phyloP scores from a whole-genome alignment of 2,329 filamentous ascomycete genomes.

The Emericellopsis cladophorae region DNA sequence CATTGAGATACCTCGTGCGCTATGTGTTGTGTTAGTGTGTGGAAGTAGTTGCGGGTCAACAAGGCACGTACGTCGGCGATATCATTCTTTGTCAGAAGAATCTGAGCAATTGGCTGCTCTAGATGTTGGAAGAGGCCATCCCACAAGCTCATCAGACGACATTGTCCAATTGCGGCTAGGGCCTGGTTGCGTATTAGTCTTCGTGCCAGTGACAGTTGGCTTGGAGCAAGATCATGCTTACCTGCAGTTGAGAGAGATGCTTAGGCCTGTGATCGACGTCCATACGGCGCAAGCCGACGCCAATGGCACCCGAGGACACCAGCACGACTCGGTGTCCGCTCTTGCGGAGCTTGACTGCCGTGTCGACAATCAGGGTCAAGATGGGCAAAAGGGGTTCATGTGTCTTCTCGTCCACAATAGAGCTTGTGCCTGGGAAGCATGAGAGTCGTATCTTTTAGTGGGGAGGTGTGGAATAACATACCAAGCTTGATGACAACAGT shows the following conservation, averaged over 20 bases:
- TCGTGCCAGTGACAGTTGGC: not conserved
- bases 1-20: slow-evolving; percentile 90
- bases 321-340: slow-evolving; percentile 92
- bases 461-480: slow-evolving; percentile 25
- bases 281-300: slow-evolving; percentile 84
- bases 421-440: slow-evolving; percentile 68
- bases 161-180: slow-evolving; percentile 90
- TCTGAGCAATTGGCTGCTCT: slow-evolving; percentile 84
- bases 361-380: slow-evolving; percentile 86
- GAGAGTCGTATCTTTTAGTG: not conserved
- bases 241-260: slow-evolving; percentile 78
- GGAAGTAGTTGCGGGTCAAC: not conserved
- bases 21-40: slow-evolving; percentile 15
- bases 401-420: slow-evolving; percentile 94
- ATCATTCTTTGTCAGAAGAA: slow-evolving; percentile 86
- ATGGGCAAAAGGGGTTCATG: slow-evolving; percentile 89
- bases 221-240: slow-evolving; percentile 14
- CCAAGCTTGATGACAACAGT: slow-evolving; percentile 65
- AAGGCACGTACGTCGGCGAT: slow-evolving; percentile 67
- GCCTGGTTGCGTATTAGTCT: slow-evolving; percentile 35
- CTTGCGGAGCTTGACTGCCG: slow-evolving; percentile 72
- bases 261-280: slow-evolving; percentile 79
- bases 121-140: slow-evolving; percentile 83
- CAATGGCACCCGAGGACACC: slow-evolving; percentile 94
- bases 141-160: slow-evolving; percentile 89